Percentiles rank a stretch among this genome's conserved stretches.
phyloP scores from a whole-genome alignment of 805 yeast genomes.

The Kazachstania viticola region DNA sequence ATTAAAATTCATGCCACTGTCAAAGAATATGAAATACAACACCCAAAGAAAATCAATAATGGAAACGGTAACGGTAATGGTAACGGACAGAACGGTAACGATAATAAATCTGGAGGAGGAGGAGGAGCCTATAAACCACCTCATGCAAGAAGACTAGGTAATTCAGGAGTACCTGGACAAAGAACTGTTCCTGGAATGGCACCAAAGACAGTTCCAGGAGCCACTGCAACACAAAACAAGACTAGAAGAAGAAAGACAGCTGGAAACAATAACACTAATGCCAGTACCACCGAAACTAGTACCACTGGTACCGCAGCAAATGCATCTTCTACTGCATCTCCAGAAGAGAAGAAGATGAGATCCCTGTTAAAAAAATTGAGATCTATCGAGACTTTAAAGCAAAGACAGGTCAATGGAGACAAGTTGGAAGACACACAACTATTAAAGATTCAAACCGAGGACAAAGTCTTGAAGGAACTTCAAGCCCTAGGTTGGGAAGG shows the following conservation, averaged over 20 bases:
- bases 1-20: conserved; percentile 68
- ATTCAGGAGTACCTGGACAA: conserved; percentile 34
- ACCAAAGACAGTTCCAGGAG: conserved; percentile 21
- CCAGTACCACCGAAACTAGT: conserved; percentile 2
- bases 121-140: conserved; percentile 96
- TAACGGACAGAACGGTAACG: conserved; percentile 5
- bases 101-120: conserved; percentile 33
- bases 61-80: conserved; percentile 8
- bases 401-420: conserved; percentile 75
- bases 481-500: conserved; percentile 62
- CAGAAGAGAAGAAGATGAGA: conserved; percentile 89
- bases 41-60: conserved; percentile 29
- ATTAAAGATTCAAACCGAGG: conserved; percentile 80
- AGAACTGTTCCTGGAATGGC: conserved; percentile 40
- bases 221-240: conserved; percentile 57
- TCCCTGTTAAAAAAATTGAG: conserved; percentile 83
- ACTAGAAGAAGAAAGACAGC: conserved; percentile 65
- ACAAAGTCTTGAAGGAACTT: conserved; percentile 65
- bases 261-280: conserved; percentile 20
- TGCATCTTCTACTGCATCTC: conserved; percentile 27
- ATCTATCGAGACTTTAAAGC: conserved; percentile 86
- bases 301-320: conserved; percentile 7
- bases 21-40: conserved; percentile 35
- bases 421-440: conserved; percentile 87
- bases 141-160: conserved; percentile 60